These are phyloP conservation scores for Metarhizium guizhouense DNA, from an alignment of 2,329 filamentous ascomycete species.

Conservation along the genomic window DNA sequence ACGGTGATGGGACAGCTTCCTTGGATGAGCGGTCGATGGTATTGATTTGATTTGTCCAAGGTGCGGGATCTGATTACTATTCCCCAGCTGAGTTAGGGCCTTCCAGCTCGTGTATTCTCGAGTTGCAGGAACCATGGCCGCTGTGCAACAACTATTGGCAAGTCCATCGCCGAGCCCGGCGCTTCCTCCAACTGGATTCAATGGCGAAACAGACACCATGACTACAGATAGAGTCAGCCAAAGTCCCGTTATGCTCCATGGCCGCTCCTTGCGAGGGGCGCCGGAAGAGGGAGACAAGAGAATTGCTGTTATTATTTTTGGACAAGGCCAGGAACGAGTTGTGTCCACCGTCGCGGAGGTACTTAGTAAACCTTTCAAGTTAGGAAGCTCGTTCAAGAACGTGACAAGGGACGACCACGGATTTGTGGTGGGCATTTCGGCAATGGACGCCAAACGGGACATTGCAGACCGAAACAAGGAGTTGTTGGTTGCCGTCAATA, in stretches of 20 bases:
- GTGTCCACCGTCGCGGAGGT: slow-evolving; percentile 70
- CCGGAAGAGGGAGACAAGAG: slow-evolving; percentile 45
- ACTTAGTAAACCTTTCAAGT: slow-evolving; percentile 61
- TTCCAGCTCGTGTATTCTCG: neutral
- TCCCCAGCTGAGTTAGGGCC: neutral
- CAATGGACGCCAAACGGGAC: slow-evolving; percentile 45
- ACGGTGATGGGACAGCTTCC: neutral
- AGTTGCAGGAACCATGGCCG: slow-evolving; percentile 21
- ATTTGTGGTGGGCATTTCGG: slow-evolving; percentile 59
- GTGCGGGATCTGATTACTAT: neutral
- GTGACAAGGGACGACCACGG: slow-evolving; percentile 47
- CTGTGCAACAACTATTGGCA: slow-evolving; percentile 28
- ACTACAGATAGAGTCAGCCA: slow-evolving; percentile 27
- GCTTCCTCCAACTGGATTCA: slow-evolving; percentile 13
- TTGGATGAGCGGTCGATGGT: neutral
- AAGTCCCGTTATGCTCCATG: slow-evolving; percentile 24
- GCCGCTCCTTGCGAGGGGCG: slow-evolving; percentile 34
- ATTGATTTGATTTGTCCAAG: neutral
- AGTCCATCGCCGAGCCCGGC: slow-evolving; percentile 22
- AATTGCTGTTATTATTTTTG: slow-evolving; percentile 59
- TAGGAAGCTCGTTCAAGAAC: slow-evolving; percentile 46
- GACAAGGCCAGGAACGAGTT: slow-evolving; percentile 62
- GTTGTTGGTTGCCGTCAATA: slow-evolving; percentile 62
- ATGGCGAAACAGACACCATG: slow-evolving; percentile 15
- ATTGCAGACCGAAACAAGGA: slow-evolving; percentile 48